Base-by-base conservation (phyloP, 805 yeast species). In the Metschnikowia bowlesiae region DNA sequence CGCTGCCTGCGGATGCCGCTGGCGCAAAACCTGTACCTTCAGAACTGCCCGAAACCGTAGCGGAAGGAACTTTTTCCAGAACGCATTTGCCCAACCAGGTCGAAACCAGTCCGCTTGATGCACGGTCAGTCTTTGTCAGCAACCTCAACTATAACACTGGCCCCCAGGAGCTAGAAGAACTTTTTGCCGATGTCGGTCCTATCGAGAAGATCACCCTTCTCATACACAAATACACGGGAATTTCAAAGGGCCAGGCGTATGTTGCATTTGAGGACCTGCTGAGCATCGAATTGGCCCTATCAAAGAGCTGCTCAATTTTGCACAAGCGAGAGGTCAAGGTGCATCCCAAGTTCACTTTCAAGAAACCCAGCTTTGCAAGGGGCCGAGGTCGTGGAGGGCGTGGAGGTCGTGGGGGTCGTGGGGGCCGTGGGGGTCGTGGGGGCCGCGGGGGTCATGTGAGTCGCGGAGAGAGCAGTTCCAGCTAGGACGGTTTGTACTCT, bases 171-270 rank as follows among this genome's bases (percentile, higher is more conserved):
- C 61, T 82, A 50, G 84, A 81, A 52, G 64, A 65, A 26, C 70
- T 73, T 46, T 81, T 81, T 63, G 64, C 65, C 35, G 54, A 51
- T 1, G 70, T 67, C 37, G 85, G 85, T 1, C 62, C 61, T 1
- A 74, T 81, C 45, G 75, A 75, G 53, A 64, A 84, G 54, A 75
- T 82, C 9, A 82, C 86, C 1, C 72, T 82, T 22, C 67, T 81
- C 50, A 69, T 70, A 49, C 77, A 76, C 54, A 69, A 69, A 41
- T 66, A 58, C 55, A 69, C 78, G 1, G 80, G 81, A 0, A 62
- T 62, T 16, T 78, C 81, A 8, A 78, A 75, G 54, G 88, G 87
- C 2, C 81, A 79, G 60, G 89, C 87, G 1, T 84, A 82, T 56
- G 70, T 84, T 32, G 83, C 85, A 56, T 84, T 82, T 59, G 76